Evolutionary conservation across 164 flowering plant species (phyloP), one percentile per base, ranked within the genome.

Genomic region (Warburgia ugandensis): DNA sequence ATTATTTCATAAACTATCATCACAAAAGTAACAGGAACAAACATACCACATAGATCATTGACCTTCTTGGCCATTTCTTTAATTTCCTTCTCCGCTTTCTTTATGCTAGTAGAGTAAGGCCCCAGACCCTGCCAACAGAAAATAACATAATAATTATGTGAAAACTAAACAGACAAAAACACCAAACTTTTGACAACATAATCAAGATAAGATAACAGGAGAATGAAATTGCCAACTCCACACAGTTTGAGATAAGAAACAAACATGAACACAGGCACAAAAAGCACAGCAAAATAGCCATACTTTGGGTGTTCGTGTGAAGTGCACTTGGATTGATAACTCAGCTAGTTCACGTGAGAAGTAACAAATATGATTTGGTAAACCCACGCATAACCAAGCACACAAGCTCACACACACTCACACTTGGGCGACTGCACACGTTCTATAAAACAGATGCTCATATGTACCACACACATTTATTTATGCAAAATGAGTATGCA

Each of bases 11-110:
- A 45, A 31, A 27, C 46, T 21, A 20, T 19, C 26, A 21, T 3
- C 25, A 28, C 46, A 22, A 20, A 21, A 7, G 12, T n/a, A n/a
- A n/a, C n/a, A n/a, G n/a, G n/a, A n/a, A 45, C 3, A 11, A 44
- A 63, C 82, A 68, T 77, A 94, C 99, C 99, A 72, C 89, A 74
- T 23, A 94, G 64, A 63, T 94, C 97, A 68, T 94, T 89, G 44
- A 94, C 81, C 71, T 79, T 82, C 74, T 94, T 94, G 5, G 94
- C 87, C 81, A 77, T 74, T 21, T 94, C 97, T 59, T 89, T 94
- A 32, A 89, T 78, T 69, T 94, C 99, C 66, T 94, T 94, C 70
- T 94, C 97, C 1, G 23, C 79, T 55, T 78, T 77, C 81, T 94
- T 94, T 54, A 89, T 94, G 62, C 73, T 67, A 0, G 62, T 56